Base-by-base conservation (phyloP, 345 rosid species). In the Toxicodendron radicans region DNA sequence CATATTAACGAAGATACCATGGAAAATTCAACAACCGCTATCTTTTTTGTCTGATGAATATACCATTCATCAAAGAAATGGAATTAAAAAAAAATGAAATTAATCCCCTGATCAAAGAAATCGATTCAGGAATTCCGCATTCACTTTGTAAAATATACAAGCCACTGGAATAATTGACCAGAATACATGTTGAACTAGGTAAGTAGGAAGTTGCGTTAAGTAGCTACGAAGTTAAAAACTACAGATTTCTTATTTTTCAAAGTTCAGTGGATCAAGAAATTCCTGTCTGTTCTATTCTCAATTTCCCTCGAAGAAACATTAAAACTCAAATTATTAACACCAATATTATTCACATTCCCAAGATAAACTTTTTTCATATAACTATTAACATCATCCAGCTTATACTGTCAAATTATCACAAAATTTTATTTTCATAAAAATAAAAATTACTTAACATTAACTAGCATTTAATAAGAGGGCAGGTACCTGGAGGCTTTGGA, bases 401-500 rank as follows among this genome's bases (percentile, higher is more conserved):
- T 7, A 48, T 21, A 27, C 30, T 27, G 12, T 13, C 32, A 65
- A 30, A 45, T 11, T 8, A 41, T 11, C 69, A 24, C 17, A 21
- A 21, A 46, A 11, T 38, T 23, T 45, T 3, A 65, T 63, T 38
- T 63, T 3, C 27, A 63, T 46, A 66, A 66, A 0, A 27, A 23
- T 21, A 24, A 33, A 10, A 57, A 11, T 2, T 10, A 0, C 33
- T 1, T 18, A 8, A 5, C 33, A 58, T 38, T 52, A 69, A 20
- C 23, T 20, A n/a, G 68, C 20, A 69, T 27, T 16, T 21, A 3
- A 11, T 9, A 13, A 48, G 30, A 73, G 54, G 49, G 60, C 71
- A 16, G 18, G 12, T 10, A 86, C 90, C 87, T 81, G 83, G 73
- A 65, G 85, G 69, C 57, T 71, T 79, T 10, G 84, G 66, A 63